Evolutionary conservation across 2,329 filamentous ascomycete species (phyloP).

Genomic region (Sporothrix sp.): DNA sequence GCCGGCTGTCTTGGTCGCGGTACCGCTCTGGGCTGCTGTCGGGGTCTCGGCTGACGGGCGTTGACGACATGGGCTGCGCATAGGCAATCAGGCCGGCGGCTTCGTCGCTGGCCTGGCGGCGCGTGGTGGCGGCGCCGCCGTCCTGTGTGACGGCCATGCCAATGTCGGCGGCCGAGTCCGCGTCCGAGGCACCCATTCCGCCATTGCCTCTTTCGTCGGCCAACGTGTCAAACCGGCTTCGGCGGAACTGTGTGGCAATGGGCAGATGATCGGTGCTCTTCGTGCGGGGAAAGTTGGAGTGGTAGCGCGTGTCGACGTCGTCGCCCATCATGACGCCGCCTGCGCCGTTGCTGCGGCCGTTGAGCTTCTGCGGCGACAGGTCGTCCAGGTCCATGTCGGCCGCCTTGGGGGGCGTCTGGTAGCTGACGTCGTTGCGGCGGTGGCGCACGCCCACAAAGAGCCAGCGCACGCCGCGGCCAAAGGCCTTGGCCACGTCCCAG

Average conservation of each 20-base stretch:
- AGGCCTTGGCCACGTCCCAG: slow-evolving; percentile 74
- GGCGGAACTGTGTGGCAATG: slow-evolving; percentile 30
- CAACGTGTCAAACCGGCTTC: slow-evolving; percentile 21
- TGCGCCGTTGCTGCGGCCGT: neutral
- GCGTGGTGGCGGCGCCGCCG: neutral
- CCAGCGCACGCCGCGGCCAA: slow-evolving; percentile 70
- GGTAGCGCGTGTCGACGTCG: slow-evolving; percentile 16
- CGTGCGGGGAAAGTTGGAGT: slow-evolving; percentile 14
- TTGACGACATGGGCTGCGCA: slow-evolving; percentile 26
- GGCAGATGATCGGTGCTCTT: slow-evolving; percentile 32
- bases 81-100: slow-evolving; percentile 26
- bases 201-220: neutral
- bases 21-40: slow-evolving; percentile 13
- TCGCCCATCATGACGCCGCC: slow-evolving; percentile 9
- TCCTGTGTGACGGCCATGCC: neutral
- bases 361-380: slow-evolving; percentile 19
- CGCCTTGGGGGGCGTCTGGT: slow-evolving; percentile 25
- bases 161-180: neutral
- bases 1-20: neutral
- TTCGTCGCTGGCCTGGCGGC: slow-evolving; percentile 21
- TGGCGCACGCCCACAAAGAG: slow-evolving; percentile 62
- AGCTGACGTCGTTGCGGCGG: slow-evolving; percentile 45
- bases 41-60: neutral
- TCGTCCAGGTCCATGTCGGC: slow-evolving; percentile 29
- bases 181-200: neutral